Conservation (phyloP, 75 land plant genomes). For the Cunninghamia lanceolata region DNA sequence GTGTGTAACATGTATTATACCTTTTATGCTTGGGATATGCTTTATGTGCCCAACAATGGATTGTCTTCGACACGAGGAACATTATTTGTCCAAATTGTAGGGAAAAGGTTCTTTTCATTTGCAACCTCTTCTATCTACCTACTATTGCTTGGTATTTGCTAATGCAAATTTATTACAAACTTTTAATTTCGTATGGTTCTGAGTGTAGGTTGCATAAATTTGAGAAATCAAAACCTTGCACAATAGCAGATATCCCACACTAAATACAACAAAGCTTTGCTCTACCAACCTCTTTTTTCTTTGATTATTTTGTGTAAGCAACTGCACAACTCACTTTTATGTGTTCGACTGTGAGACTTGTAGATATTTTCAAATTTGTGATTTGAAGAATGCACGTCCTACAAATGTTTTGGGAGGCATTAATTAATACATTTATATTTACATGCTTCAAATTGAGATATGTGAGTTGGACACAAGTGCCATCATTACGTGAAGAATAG, state of each 20-base stretch:
- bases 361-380: not conserved
- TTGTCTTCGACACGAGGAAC: constrained; percentile 96
- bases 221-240: constrained; percentile 79
- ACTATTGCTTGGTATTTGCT: not conserved
- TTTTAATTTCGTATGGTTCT: not conserved
- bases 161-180: not conserved
- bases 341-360: not conserved
- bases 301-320: not conserved
- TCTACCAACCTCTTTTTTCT: constrained; percentile 58
- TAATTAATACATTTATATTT: too few relatives aligned
- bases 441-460: not conserved
- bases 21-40: constrained; percentile 75
- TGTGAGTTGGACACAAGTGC: not conserved
- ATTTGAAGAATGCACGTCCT: not conserved
- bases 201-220: constrained; percentile 85
- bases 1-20: constrained; percentile 91
- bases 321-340: not conserved
- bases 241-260: constrained; percentile 69
- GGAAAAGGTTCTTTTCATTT: constrained; percentile 49
- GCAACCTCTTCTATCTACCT: not conserved
- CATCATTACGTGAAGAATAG: not conserved
- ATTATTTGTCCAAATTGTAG: constrained; percentile 83
- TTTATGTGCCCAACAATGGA: constrained; percentile 90
- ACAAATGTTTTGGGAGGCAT: not conserved
- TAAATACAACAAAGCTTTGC: constrained; percentile 85